phyloP scores from a whole-genome alignment of 768 basidiomycete genomes.

The Thelephora aurantiotincta region DNA sequence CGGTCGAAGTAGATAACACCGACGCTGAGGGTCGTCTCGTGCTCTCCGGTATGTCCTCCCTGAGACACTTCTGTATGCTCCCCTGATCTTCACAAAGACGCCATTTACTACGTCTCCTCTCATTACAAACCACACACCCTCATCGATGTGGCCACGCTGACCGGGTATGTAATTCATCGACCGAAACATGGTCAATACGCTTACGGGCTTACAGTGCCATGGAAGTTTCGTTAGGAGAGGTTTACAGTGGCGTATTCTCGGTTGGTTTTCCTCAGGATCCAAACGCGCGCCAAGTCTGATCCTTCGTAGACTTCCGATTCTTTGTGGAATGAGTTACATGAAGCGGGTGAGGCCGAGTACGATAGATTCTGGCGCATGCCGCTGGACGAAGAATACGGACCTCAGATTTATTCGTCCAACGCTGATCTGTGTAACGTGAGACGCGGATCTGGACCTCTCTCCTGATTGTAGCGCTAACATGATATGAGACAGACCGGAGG shows the following conservation, averaged over 20 bases:
- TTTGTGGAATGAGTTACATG: conserved; percentile 57
- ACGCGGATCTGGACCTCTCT: neutral
- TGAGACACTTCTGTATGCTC: neutral
- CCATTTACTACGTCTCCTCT: conserved; percentile 70
- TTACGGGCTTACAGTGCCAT: conserved; percentile 37
- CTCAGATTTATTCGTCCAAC: conserved; percentile 64
- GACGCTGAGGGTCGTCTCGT: conserved; percentile 74
- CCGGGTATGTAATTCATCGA: conserved; percentile 34
- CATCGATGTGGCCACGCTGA: conserved; percentile 81
- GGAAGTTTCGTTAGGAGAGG: conserved; percentile 57
- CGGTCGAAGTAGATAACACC: conserved; percentile 78
- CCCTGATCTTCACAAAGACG: conserved; percentile 33
- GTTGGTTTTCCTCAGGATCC: conserved; percentile 22
- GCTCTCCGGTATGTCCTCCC: conserved; percentile 38
- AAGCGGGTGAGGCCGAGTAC: conserved; percentile 59
- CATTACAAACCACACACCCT: conserved; percentile 70
- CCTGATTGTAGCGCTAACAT: conserved; percentile 1
- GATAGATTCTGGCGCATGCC: conserved; percentile 90
- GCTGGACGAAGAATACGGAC: conserved; percentile 66
- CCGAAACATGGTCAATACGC: neutral
- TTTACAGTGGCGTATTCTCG: conserved; percentile 68
- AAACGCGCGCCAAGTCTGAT: neutral
- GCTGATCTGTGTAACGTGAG: conserved; percentile 71
- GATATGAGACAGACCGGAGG: conserved; percentile 44
- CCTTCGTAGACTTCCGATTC: conserved; percentile 46